Conservation (phyloP, 2,329 filamentous ascomycete genomes). For the Hymenoscyphus scutula region DNA sequence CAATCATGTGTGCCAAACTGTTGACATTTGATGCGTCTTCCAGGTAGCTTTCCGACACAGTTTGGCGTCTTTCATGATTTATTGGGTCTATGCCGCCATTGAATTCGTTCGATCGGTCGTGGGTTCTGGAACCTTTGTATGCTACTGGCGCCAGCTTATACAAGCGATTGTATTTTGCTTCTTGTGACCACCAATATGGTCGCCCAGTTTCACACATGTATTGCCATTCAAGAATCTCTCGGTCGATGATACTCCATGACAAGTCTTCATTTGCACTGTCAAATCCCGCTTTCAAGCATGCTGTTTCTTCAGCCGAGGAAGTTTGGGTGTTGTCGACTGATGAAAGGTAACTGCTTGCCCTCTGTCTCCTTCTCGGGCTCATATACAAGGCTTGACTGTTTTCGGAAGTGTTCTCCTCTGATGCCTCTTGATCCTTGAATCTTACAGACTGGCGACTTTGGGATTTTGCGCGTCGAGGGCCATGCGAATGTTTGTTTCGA, state of each 20-base stretch:
- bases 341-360: constrained; percentile 27
- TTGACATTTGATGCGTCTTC: constrained; percentile 22
- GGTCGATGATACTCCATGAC: constrained; percentile 32
- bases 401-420: constrained; percentile 19
- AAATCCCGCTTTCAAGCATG: constrained; percentile 10
- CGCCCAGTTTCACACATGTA: constrained; percentile 32
- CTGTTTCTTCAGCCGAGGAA: constrained; percentile 18
- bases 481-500: background rate
- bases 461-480: background rate
- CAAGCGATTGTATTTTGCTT: constrained; percentile 24
- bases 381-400: constrained; percentile 30
- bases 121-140: constrained; percentile 13
- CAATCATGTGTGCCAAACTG: constrained; percentile 34
- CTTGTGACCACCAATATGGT: constrained; percentile 36
- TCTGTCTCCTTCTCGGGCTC: constrained; percentile 15
- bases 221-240: constrained; percentile 36
- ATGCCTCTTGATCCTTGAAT: background rate
- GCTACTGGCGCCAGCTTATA: constrained; percentile 15
- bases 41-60: constrained; percentile 29
- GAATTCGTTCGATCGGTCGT: constrained; percentile 20
- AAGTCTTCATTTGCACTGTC: constrained; percentile 18
- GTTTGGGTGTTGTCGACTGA: constrained; percentile 26
- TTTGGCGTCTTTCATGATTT: constrained; percentile 15
- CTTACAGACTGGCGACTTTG: background rate
- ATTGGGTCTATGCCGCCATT: constrained; percentile 12